Conservation (phyloP, 164 flowering plant genomes). For the Saururus chinensis region DNA sequence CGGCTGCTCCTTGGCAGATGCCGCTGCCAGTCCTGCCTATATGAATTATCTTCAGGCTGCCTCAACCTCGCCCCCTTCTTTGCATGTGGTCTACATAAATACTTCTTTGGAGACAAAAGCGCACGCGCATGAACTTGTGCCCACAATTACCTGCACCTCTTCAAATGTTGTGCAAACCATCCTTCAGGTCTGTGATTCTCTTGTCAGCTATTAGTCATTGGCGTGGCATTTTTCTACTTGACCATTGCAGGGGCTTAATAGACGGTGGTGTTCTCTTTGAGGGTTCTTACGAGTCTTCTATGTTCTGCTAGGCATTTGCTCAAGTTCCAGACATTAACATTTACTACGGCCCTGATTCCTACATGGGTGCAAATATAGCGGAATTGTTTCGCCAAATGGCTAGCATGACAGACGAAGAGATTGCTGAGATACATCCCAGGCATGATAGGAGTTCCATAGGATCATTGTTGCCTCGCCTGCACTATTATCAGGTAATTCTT, state of each 20-base stretch:
- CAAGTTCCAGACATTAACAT: slow-evolving; percentile 68
- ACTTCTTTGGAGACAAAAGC: slow-evolving; percentile 98
- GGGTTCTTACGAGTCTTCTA: not conserved
- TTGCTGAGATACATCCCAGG: slow-evolving; percentile 64
- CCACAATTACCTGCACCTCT: slow-evolving; percentile 95
- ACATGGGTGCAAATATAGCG: slow-evolving; percentile 93
- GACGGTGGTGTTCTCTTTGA: not conserved
- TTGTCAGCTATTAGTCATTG: too few species aligned
- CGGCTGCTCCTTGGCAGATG: slow-evolving; percentile 98
- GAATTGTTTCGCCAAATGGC: slow-evolving; percentile 84
- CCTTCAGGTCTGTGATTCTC: slow-evolving; percentile 53
- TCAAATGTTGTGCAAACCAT: slow-evolving; percentile 92
- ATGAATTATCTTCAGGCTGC: slow-evolving; percentile 64
- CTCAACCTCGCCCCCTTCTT: slow-evolving; percentile 53
- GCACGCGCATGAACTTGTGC: slow-evolving; percentile 80
- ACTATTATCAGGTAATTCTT: slow-evolving; percentile 68
- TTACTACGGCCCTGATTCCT: slow-evolving; percentile 95
- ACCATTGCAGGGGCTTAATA: too few species aligned
- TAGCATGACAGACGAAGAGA: slow-evolving; percentile 84
- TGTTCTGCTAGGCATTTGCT: slow-evolving; percentile 64
- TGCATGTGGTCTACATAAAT: slow-evolving; percentile 90
- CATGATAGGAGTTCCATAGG: slow-evolving; percentile 61
- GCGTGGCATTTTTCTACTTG: too few species aligned
- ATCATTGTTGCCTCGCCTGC: slow-evolving; percentile 68
- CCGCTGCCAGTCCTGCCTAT: slow-evolving; percentile 75